Percentiles rank a stretch among this genome's conserved stretches.
Conservation (phyloP, 768 basidiomycete genomes). For the Lactarius sanguifluus region DNA sequence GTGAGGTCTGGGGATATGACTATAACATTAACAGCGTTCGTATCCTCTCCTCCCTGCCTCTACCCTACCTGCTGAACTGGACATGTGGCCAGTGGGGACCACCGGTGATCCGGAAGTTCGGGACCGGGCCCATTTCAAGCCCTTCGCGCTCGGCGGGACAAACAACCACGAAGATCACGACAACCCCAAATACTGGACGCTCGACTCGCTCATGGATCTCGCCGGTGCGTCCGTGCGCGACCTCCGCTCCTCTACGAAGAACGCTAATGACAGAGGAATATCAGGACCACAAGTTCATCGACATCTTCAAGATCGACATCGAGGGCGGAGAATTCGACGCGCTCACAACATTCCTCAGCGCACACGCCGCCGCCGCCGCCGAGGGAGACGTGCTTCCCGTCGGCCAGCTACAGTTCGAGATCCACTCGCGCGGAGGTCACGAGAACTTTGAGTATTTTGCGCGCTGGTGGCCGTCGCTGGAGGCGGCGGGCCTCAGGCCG, state of each 20-base stretch:
- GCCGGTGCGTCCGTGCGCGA: constrained; percentile 46
- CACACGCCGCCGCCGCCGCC: constrained; percentile 31
- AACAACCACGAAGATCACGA: constrained; percentile 50
- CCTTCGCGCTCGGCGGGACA: constrained; percentile 37
- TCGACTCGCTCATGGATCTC: constrained; percentile 59
- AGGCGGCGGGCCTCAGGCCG: constrained; percentile 63
- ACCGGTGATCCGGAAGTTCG: constrained; percentile 35
- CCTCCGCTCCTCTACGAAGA: neutral
- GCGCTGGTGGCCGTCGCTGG: constrained; percentile 67
- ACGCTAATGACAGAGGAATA: too few species aligned
- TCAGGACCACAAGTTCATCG: constrained; percentile 57
- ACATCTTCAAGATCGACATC: constrained; percentile 70
- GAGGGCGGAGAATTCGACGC: too few species aligned
- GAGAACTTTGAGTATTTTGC: constrained; percentile 52
- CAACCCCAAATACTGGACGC: constrained; percentile 55
- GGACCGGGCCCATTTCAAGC: constrained; percentile 44
- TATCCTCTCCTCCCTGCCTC: neutral
- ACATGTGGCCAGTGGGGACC: constrained; percentile 38
- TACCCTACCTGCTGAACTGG: neutral
- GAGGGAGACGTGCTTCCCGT: constrained; percentile 47
- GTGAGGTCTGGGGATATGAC: too few species aligned
- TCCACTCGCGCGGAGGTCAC: constrained; percentile 46
- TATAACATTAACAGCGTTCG: too few species aligned
- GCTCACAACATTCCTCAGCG: constrained; percentile 48
- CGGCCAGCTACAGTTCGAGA: constrained; percentile 71